A percentile compares a stretch with the other conserved stretches of the same genome.
These are phyloP conservation scores for Tetradesmus lagerheimii DNA, from an alignment of 139 green algal genomes.

Conservation along the genomic window DNA sequence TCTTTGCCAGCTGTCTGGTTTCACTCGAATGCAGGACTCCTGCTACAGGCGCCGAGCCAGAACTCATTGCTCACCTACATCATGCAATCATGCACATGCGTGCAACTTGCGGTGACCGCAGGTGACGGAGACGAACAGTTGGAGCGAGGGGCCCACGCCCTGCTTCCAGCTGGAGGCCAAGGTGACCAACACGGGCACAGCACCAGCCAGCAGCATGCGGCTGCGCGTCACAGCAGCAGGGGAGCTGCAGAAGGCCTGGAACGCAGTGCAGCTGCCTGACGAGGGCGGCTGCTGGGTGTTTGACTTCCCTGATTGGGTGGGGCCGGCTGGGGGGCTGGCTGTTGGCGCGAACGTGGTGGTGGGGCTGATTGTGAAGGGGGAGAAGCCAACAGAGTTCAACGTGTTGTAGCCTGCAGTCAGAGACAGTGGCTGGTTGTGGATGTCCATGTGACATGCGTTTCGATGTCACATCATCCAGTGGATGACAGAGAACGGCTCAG, in stretches of 20 bases:
- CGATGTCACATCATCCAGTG: no score
- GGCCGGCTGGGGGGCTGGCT: conserved; percentile 13
- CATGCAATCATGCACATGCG: no score
- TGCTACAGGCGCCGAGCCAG: no score
- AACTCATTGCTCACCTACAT: no score
- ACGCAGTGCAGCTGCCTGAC: conserved; percentile 10
- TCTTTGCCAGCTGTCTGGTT: no score
- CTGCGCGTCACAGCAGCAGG: conserved; percentile 21
- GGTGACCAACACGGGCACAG: conserved; percentile 30
- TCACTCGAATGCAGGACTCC: no score
- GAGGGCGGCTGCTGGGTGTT: conserved; percentile 22
- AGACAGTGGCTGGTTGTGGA: no score
- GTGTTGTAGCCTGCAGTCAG: background rate
- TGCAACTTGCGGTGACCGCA: background rate
- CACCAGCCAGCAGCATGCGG: conserved; percentile 4
- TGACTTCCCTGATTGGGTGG: conserved; percentile 24
- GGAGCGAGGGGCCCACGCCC: background rate
- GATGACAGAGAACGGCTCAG: no score
- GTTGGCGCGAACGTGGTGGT: conserved; percentile 9
- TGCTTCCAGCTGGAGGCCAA: conserved; percentile 17
- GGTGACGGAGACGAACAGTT: conserved; percentile 15
- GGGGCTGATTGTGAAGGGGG: conserved; percentile 25
- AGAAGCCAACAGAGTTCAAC: background rate
- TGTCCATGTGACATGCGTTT: no score
- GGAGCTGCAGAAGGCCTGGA: conserved; percentile 40